Evolutionary conservation across 495 filamentous ascomycete species (phyloP).

Genomic region (Aspergillus panamensis): DNA sequence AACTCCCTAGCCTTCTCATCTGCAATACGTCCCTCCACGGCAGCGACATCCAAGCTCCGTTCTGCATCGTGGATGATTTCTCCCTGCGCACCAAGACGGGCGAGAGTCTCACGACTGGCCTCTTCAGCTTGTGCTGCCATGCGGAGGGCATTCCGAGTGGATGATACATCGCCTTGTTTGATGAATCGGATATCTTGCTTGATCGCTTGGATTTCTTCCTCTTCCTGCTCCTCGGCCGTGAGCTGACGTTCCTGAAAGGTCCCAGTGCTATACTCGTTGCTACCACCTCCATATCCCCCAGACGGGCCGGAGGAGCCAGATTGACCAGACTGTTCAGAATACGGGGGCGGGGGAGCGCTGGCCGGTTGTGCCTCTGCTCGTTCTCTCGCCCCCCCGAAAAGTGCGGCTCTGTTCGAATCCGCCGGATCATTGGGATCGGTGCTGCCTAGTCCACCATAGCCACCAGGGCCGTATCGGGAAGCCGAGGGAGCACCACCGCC

Average conservation of each 20-base stretch:
- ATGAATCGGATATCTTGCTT: constrained; percentile 73
- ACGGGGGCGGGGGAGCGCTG: constrained; percentile 40
- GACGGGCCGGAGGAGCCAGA: constrained; percentile 29
- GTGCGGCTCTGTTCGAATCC: constrained; percentile 56
- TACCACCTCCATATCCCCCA: constrained; percentile 44
- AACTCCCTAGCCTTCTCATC: constrained; percentile 72
- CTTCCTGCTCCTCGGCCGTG: constrained; percentile 70
- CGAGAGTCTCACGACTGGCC: constrained; percentile 64
- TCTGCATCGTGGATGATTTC: constrained; percentile 78
- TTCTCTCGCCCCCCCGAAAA: constrained; percentile 64
- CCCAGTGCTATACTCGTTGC: constrained; percentile 54
- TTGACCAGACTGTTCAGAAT: constrained; percentile 34
- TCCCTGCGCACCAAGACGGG: constrained; percentile 67
- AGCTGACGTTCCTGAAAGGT: constrained; percentile 64
- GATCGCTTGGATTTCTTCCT: constrained; percentile 62
- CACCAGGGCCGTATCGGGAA: constrained; percentile 57
- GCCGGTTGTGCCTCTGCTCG: constrained; percentile 42
- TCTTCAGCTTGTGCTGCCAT: constrained; percentile 67
- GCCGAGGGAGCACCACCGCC: constrained; percentile 31
- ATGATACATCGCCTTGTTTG: constrained; percentile 70
- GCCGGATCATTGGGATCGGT: constrained; percentile 51
- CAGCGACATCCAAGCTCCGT: constrained; percentile 65
- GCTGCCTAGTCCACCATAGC: constrained; percentile 69
- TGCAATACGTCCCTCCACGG: constrained; percentile 64
- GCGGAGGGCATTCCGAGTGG: constrained; percentile 64